Evolutionary conservation across 2,329 filamentous ascomycete species (phyloP), one percentile per base, ranked within the genome.

Genomic region (Nothopassalora personata): DNA sequence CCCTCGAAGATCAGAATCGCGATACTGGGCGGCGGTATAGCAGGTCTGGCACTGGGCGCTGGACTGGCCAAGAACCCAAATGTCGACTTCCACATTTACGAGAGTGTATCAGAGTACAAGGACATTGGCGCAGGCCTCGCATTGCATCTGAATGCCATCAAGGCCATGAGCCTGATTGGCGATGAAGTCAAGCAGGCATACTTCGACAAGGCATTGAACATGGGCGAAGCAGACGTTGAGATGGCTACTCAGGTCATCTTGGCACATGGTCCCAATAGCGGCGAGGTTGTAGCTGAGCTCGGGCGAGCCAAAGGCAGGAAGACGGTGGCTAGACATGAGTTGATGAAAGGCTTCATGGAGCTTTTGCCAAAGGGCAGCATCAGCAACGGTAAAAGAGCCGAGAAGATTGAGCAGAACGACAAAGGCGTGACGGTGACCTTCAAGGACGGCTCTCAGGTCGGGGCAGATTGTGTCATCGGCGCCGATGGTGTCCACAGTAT

Each of bases 401-500:
- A 69, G 8, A 71, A 67, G 2, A 75, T 78, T 1, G 64, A 70
- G 23, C 57, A 64, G 31, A 53, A 19, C n/a, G 69, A 68, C 5
- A 68, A 74, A 15, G 66, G 67, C 0, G 68, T 75, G 0, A 67
- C 58, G 15, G 58, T 83, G 0, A 65, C 65, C 28, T 83, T 84
- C 63, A 69, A 74, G n/a, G 81, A 83, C 64, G 80, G 78, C 5
- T 76, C 73, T 0, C 72, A 67, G 2, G 72, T 72, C 0, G 66
- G 68, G 0, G 79, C 78, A 0, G 79, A 83, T 62, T 67, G 82
- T 45, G 65, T 83, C 27, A 73, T 84, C 15, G 81, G 80, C 0
- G 77, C 80, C 0, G 81, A 84, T 66, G 82, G 82, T 43, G 78
- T 83, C 50, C 78, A 80, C 64, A 82, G 79, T 19, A 71, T 74